phyloP scores from a whole-genome alignment of 2,329 filamentous ascomycete genomes.

The Rutstroemia sydowiana region DNA sequence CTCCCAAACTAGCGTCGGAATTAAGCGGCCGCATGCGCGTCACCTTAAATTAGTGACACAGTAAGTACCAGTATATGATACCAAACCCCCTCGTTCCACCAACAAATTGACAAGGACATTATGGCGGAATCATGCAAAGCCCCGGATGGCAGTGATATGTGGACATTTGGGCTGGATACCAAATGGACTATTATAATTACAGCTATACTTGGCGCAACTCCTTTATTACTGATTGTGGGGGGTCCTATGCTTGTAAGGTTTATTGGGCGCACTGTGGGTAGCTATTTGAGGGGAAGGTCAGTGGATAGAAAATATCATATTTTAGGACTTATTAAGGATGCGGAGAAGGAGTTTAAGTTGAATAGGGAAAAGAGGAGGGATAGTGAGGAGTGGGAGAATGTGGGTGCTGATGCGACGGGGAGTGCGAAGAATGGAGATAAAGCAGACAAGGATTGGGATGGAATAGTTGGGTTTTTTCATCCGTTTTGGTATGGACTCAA shows the following conservation, averaged over 20 bases:
- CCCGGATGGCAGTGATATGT: slow-evolving; percentile 23
- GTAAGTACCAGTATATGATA: slow-evolving; percentile 2
- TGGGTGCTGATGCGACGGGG: slow-evolving; percentile 47
- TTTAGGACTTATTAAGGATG: slow-evolving; percentile 40
- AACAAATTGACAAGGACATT: neutral
- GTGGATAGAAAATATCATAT: slow-evolving; percentile 54
- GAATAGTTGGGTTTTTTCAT: slow-evolving; percentile 93
- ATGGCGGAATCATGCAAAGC: slow-evolving; percentile 29
- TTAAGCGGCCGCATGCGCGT: slow-evolving; percentile 6
- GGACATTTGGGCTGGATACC: slow-evolving; percentile 29
- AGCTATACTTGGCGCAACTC: slow-evolving; percentile 27
- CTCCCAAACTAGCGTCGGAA: neutral
- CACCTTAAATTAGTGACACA: slow-evolving; percentile 12
- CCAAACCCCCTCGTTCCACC: neutral
- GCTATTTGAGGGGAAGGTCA: slow-evolving; percentile 55
- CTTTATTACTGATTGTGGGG: slow-evolving; percentile 25
- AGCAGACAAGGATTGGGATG: slow-evolving; percentile 60
- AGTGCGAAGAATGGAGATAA: slow-evolving; percentile 37
- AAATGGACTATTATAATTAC: slow-evolving; percentile 25
- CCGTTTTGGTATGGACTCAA: slow-evolving; percentile 69
- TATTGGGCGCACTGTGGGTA: slow-evolving; percentile 43
- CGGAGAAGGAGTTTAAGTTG: slow-evolving; percentile 23
- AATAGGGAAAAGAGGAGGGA: slow-evolving; percentile 34
- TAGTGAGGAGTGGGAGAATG: slow-evolving; percentile 61
- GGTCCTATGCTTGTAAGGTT: slow-evolving; percentile 24